Percentiles rank a stretch among this genome's conserved stretches.
These are phyloP conservation scores for Colletotrichum sp. DNA, from an alignment of 2,329 filamentous ascomycete species.

Conservation along the genomic window DNA sequence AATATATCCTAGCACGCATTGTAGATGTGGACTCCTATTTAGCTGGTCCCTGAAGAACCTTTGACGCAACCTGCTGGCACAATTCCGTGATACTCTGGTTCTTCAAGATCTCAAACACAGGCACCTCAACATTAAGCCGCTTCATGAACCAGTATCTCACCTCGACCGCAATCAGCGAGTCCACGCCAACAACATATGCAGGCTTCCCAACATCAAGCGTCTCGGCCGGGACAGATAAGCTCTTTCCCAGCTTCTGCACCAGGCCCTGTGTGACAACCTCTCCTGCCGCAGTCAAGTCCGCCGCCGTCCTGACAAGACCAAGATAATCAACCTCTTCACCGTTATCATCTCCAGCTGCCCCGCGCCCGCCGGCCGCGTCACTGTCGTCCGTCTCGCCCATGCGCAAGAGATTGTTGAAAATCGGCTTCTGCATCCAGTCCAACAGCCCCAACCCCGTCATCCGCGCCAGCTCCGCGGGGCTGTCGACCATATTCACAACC, in stretches of 20 bases:
- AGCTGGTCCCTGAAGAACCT: not conserved
- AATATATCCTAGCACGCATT: not conserved
- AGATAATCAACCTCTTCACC: not conserved
- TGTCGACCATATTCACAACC: not conserved
- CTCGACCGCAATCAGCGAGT: slow-evolving; percentile 1
- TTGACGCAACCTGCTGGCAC: not conserved
- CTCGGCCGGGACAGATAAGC: not conserved
- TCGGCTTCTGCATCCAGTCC: not conserved
- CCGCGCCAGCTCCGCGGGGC: not conserved
- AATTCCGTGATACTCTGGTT: not conserved
- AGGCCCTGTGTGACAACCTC: not conserved
- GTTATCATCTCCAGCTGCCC: not conserved
- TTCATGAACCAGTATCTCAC: slow-evolving; percentile 3
- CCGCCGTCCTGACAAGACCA: not conserved
- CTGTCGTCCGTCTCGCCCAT: not conserved
- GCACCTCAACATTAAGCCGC: not conserved
- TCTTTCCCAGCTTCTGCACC: not conserved
- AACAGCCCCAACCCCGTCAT: not conserved
- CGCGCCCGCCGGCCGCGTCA: not conserved
- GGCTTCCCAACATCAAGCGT: not conserved
- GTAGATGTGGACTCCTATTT: not conserved
- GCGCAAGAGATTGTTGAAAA: not conserved
- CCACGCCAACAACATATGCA: not conserved
- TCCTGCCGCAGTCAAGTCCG: not conserved
- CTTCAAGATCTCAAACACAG: not conserved